Evolutionary conservation across 306 rosid genomes (phyloP), one percentile per base, ranked within the genome.

Genomic region (Biancaea sappan): DNA sequence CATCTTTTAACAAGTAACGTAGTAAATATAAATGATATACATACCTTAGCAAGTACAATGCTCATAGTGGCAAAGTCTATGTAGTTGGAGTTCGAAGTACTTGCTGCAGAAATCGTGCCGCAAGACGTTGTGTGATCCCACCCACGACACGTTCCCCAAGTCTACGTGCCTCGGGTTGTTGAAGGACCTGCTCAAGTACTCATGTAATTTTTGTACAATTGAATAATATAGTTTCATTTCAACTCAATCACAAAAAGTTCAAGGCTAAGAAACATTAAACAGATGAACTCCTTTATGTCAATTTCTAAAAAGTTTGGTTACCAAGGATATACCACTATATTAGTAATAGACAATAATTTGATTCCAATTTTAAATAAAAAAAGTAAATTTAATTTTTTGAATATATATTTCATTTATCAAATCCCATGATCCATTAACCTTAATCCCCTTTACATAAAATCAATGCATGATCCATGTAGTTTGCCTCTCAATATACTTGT

Each of bases 121-220:
- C 93, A 58, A 88, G 88, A 41, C 93, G 91, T 54, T 82, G 93
- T 24, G 87, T 86, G 67, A 88, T 82, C 71, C 93, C 93, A 21
- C 87, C 88, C 35, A 84, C 48, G 26, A 88, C 83, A 44, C 84
- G 86, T 2, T 78, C 82, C 10, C 93, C 91, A 2, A 88, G 76
- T 72, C 51, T 72, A 38, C 86, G 93, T 26, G 83, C 91, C 81
- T 88, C 91, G 1, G 87, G 93, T 68, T 86, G 87, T 76, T 88
- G 89, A 80, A 88, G 89, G 65, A 88, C 86, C 93, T 88, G 74
- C 24, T 59, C 47, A 11, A n/a, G 61, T 21, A n/a, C n/a, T n/a
- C n/a, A n/a, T n/a, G 43, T 14, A 43, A 65, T 19, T 38, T 62
- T 63, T 62, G 68, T 21, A 47, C 21, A 6, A 26, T 67, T n/a